Conservation (phyloP, 2,329 filamentous ascomycete genomes). For the Colletotrichum sublineola region DNA sequence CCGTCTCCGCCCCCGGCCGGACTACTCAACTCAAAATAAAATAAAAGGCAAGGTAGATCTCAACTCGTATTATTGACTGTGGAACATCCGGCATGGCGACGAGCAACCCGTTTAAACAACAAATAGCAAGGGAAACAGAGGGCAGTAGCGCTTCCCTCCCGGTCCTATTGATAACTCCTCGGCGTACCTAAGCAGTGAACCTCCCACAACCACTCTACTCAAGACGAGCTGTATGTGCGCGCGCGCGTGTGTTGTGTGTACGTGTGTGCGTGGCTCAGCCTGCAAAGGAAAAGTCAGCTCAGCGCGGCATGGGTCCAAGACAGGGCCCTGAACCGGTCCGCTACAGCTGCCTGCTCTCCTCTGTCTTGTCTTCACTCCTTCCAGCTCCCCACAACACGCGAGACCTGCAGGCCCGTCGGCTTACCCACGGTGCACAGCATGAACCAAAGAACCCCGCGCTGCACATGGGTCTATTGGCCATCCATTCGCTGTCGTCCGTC, state of each 20-base stretch:
- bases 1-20: slow-evolving; percentile 1
- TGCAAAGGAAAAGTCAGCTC: background rate
- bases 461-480: slow-evolving; percentile 8
- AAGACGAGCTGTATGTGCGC: background rate
- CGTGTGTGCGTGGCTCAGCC: background rate
- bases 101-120: background rate
- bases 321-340: background rate
- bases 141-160: background rate
- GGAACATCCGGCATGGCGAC: background rate
- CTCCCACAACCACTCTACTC: background rate
- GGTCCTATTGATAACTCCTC: background rate
- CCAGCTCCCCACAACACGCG: slow-evolving; percentile 8
- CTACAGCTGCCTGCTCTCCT: background rate
- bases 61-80: background rate
- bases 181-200: background rate
- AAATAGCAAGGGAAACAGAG: background rate
- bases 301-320: background rate
- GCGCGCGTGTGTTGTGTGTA: background rate
- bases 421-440: slow-evolving; percentile 29
- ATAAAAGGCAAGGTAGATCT: background rate
- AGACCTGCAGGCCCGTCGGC: slow-evolving; percentile 24
- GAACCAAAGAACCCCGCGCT: background rate
- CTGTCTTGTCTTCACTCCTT: background rate
- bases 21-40: too few species aligned
- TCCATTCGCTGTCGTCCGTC: slow-evolving; percentile 16